Percentiles rank a stretch among this genome's conserved stretches.
These are phyloP conservation scores for Saururus chinensis DNA, from an alignment of 164 flowering plant species.

Conservation along the genomic window DNA sequence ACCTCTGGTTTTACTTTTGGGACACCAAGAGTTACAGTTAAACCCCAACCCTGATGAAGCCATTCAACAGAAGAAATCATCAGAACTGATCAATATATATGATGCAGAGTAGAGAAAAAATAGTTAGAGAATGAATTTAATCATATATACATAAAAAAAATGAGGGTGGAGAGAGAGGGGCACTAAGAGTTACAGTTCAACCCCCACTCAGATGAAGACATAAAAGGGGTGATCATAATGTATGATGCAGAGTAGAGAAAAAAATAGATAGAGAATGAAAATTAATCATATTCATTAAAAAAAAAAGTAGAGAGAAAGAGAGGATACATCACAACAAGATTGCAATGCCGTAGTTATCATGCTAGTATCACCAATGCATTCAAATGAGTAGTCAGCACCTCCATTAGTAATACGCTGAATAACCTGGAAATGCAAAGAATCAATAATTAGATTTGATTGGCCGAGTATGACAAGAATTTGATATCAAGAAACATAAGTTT, in stretches of 20 bases:
- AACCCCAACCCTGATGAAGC: conserved; percentile 73
- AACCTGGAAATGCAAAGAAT: conserved; percentile 36
- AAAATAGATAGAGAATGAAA: no score
- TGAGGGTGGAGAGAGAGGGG: background rate
- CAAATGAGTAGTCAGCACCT: conserved; percentile 93
- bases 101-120: background rate
- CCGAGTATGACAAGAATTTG: background rate
- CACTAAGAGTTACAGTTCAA: no score
- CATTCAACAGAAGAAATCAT: background rate
- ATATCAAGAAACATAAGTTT: background rate
- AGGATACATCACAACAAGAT: conserved; percentile 76
- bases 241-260: no score
- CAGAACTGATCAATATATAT: background rate
- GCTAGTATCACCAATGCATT: conserved; percentile 85
- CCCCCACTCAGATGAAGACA: no score
- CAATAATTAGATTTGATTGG: background rate
- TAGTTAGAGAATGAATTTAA: no score
- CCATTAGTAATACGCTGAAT: conserved; percentile 68
- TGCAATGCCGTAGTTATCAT: conserved; percentile 75
- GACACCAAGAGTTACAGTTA: conserved; percentile 93
- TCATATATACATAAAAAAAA: no score
- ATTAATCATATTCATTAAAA: no score
- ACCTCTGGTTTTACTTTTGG: conserved; percentile 81
- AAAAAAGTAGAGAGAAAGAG: no score
- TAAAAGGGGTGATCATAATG: no score